Conservation (phyloP, 129 eudicot species). For the Flaveria ramosissima region DNA sequence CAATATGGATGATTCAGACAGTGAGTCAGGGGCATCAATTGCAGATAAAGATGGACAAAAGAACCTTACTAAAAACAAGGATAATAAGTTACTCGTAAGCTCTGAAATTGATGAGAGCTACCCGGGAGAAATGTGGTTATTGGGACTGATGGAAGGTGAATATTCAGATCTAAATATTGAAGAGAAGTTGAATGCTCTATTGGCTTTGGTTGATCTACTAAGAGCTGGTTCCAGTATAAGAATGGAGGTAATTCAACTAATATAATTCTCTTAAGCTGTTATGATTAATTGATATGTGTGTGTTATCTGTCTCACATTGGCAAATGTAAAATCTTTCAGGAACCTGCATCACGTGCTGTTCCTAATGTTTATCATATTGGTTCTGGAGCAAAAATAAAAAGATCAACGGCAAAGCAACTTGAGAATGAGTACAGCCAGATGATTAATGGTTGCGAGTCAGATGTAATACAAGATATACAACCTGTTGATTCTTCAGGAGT, state of each 20-base stretch:
- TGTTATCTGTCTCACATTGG: background rate
- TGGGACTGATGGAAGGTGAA: constrained; percentile 88
- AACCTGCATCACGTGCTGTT: constrained; percentile 44
- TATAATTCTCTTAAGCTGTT: background rate
- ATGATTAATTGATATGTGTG: background rate
- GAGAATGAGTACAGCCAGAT: constrained; percentile 37
- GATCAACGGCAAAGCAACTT: constrained; percentile 49
- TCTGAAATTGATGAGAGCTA: constrained; percentile 93
- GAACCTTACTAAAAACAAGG: constrained; percentile 30
- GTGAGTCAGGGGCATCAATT: constrained; percentile 40
- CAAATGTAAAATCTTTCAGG: constrained; percentile 48
- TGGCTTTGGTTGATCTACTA: constrained; percentile 75
- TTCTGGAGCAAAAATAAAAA: constrained; percentile 87
- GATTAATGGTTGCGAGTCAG: constrained; percentile 29
- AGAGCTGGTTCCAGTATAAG: constrained; percentile 71
- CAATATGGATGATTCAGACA: constrained; percentile 46
- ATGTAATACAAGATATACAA: constrained; percentile 36
- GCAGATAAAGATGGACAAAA: constrained; percentile 31
- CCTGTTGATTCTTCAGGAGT: constrained; percentile 70
- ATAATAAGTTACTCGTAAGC: constrained; percentile 28
- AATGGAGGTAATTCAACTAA: constrained; percentile 57
- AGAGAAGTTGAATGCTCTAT: constrained; percentile 78
- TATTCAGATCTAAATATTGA: constrained; percentile 82
- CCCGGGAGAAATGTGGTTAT: constrained; percentile 88
- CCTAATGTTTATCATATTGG: constrained; percentile 52